Conservation (phyloP, 805 yeast species). For the Wickerhamiella spandovensis region DNA sequence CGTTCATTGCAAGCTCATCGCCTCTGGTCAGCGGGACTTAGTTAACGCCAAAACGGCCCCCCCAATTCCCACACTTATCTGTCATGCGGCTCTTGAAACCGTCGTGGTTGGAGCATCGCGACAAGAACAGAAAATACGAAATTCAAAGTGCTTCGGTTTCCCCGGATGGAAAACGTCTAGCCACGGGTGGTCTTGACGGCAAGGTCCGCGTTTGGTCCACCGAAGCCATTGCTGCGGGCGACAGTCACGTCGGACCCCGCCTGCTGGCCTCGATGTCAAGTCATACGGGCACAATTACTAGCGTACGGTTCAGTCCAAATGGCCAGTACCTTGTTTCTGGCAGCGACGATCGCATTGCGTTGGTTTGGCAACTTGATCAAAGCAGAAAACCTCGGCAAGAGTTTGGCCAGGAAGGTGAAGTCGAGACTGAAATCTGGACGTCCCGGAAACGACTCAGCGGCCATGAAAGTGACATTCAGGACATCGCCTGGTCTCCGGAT, state of each 20-base stretch:
- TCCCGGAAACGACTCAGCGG: slow-evolving; percentile 87
- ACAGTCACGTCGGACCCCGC: slow-evolving; percentile 9
- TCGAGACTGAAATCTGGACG: slow-evolving; percentile 86
- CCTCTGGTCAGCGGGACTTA: background rate
- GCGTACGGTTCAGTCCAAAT: slow-evolving; percentile 82
- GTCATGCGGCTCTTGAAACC: slow-evolving; percentile 52
- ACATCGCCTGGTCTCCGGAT: slow-evolving; percentile 96
- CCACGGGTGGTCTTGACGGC: slow-evolving; percentile 91
- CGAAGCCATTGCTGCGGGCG: slow-evolving; percentile 57
- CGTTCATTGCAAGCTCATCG: background rate
- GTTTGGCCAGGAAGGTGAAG: slow-evolving; percentile 44
- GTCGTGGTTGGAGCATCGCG: slow-evolving; percentile 57
- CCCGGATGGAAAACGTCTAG: slow-evolving; percentile 71
- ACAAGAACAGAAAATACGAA: slow-evolving; percentile 69
- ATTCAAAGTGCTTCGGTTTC: slow-evolving; percentile 73
- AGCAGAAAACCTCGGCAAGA: slow-evolving; percentile 35
- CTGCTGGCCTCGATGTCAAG: slow-evolving; percentile 74
- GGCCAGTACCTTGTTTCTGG: slow-evolving; percentile 89
- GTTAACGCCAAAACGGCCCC: background rate
- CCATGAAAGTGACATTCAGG: slow-evolving; percentile 96
- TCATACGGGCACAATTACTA: slow-evolving; percentile 94
- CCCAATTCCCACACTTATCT: background rate
- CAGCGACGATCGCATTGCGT: slow-evolving; percentile 80
- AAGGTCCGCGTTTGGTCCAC: slow-evolving; percentile 88
- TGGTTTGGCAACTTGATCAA: slow-evolving; percentile 92